These are phyloP conservation scores for Ceratocystis destructans DNA, from an alignment of 2,329 filamentous ascomycete species.

Conservation along the genomic window DNA sequence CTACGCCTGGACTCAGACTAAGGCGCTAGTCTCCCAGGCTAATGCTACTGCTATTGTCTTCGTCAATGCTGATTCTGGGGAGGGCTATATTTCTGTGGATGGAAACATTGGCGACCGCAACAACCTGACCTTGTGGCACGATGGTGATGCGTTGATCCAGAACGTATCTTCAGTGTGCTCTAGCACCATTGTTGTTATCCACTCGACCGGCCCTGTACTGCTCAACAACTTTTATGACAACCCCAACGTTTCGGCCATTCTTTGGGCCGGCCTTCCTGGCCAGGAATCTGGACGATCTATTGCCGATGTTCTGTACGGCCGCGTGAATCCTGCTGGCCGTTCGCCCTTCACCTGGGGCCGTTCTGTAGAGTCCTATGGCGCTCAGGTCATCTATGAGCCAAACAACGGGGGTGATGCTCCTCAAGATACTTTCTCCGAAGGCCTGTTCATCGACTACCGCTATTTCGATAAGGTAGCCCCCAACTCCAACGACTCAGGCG, in stretches of 20 bases:
- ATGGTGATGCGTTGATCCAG: slow-evolving; percentile 67
- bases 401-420: slow-evolving; percentile 55
- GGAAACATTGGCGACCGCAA: slow-evolving; percentile 79
- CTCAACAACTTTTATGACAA: slow-evolving; percentile 61
- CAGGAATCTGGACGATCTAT: slow-evolving; percentile 73
- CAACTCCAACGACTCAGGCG: slow-evolving; percentile 32
- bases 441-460: slow-evolving; percentile 71
- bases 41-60: slow-evolving; percentile 69
- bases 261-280: slow-evolving; percentile 71
- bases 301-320: slow-evolving; percentile 70
- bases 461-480: slow-evolving; percentile 53
- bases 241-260: slow-evolving; percentile 68
- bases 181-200: slow-evolving; percentile 87
- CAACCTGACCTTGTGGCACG: slow-evolving; percentile 80
- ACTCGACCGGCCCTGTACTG: slow-evolving; percentile 69
- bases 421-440: slow-evolving; percentile 62
- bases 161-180: slow-evolving; percentile 63
- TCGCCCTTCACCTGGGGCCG: slow-evolving; percentile 69
- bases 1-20: slow-evolving; percentile 47
- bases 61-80: slow-evolving; percentile 73
- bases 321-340: slow-evolving; percentile 61
- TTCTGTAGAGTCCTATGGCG: slow-evolving; percentile 52
- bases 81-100: slow-evolving; percentile 73
- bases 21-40: slow-evolving; percentile 46
- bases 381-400: slow-evolving; percentile 50